Conservation (phyloP, 78 protist genomes). For the Creolimax fragrantissima region DNA sequence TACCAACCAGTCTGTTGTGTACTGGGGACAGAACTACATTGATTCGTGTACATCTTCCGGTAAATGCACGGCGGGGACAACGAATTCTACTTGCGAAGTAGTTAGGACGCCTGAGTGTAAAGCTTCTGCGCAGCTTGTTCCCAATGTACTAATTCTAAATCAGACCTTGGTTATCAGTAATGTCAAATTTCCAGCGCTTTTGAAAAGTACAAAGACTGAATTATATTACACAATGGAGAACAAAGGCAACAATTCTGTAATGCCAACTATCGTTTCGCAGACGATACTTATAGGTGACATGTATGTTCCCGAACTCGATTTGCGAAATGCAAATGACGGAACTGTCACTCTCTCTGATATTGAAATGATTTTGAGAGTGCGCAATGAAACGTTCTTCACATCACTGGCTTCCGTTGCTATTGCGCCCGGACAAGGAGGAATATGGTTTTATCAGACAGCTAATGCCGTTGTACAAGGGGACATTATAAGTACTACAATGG, state of each 20-base stretch:
- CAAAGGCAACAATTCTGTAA: not conserved
- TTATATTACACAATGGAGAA: not conserved
- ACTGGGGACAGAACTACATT: not conserved
- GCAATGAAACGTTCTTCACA: not conserved
- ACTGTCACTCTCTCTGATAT: not conserved
- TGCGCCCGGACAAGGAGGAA: not conserved
- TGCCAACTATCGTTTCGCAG: not conserved
- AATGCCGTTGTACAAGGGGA: not conserved
- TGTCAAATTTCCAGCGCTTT: not conserved
- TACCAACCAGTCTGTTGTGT: not conserved
- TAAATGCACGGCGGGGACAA: not conserved
- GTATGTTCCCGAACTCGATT: not conserved
- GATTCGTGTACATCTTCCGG: not conserved
- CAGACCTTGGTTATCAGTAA: not conserved
- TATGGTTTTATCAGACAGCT: not conserved
- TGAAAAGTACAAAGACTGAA: not conserved
- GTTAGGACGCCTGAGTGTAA: not conserved
- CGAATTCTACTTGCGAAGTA: no score
- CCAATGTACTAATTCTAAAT: not conserved
- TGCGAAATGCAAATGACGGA: not conserved
- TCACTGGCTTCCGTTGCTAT: not conserved
- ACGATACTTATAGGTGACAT: not conserved
- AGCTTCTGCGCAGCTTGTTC: not conserved
- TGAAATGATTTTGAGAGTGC: not conserved
- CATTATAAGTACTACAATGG: not conserved